Evolutionary conservation across 805 yeast species (phyloP).

Genomic region (Ogataea polymorpha): DNA sequence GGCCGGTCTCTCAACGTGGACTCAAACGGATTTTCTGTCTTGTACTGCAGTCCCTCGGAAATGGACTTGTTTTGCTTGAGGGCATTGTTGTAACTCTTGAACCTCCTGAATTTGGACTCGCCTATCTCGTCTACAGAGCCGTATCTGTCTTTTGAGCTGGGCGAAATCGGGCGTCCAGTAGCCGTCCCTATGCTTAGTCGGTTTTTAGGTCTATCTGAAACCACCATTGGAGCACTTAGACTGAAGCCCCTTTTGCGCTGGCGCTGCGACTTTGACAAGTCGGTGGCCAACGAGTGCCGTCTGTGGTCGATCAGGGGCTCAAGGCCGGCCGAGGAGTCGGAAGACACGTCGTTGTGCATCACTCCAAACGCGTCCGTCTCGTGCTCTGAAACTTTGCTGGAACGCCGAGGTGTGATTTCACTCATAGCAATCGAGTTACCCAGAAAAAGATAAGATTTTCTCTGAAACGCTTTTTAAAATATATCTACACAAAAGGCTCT

Average conservation of each 20-base stretch:
- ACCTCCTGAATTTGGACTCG: slow-evolving; percentile 3
- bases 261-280: neutral
- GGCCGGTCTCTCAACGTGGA: slow-evolving; percentile 1
- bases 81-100: slow-evolving; percentile 3
- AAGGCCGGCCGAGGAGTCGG: slow-evolving; percentile 16
- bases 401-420: slow-evolving; percentile 13
- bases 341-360: slow-evolving; percentile 25
- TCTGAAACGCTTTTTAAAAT: neutral
- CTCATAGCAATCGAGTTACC: slow-evolving; percentile 6
- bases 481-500: neutral
- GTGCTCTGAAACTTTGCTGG: slow-evolving; percentile 12
- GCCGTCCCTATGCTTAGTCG: slow-evolving; percentile 3
- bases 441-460: slow-evolving; percentile 5
- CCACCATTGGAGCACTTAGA: slow-evolving; percentile 7
- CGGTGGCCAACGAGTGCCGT: slow-evolving; percentile 5
- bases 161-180: neutral
- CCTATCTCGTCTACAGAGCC: slow-evolving; percentile 4
- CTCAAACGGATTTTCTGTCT: slow-evolving; percentile 19
- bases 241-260: slow-evolving; percentile 2
- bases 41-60: slow-evolving; percentile 6
- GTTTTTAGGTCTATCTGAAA: slow-evolving; percentile 5
- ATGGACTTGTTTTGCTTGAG: slow-evolving; percentile 11
- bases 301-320: slow-evolving; percentile 29
- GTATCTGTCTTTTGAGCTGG: neutral
- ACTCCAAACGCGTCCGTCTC: slow-evolving; percentile 31